Conservation (phyloP, 2,329 filamentous ascomycete species). For the Hymenoscyphus occultus region DNA sequence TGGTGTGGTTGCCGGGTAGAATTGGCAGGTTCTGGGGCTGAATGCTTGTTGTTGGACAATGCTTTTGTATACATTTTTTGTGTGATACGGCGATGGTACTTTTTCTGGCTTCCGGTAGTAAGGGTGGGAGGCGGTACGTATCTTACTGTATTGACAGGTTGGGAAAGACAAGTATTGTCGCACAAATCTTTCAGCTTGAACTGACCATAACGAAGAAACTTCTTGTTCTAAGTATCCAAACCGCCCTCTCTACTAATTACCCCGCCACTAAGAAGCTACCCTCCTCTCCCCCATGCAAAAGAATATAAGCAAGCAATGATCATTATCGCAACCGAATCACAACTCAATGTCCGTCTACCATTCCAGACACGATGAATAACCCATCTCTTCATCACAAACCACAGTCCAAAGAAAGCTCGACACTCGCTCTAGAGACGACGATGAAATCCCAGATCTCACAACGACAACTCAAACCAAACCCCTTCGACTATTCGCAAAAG, state of each 20-base stretch:
- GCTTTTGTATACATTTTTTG: neutral
- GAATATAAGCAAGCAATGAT: neutral
- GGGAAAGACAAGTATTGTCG: neutral
- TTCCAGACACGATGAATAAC: neutral
- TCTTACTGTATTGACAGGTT: neutral
- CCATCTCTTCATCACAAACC: no score
- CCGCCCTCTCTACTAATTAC: neutral
- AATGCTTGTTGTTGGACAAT: neutral
- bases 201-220: neutral
- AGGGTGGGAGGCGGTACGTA: neutral
- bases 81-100: neutral
- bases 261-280: neutral
- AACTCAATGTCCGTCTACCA: neutral
- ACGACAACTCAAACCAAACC: constrained; percentile 1
- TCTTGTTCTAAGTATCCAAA: neutral
- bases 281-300: neutral
- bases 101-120: neutral
- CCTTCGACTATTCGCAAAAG: constrained; percentile 2
- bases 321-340: neutral
- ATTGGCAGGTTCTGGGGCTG: neutral
- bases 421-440: neutral
- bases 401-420: neutral
- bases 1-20: no score
- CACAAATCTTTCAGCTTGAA: neutral
- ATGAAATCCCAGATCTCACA: neutral